phyloP scores from a whole-genome alignment of 257 asterid species.

The Gentiana dahurica region DNA sequence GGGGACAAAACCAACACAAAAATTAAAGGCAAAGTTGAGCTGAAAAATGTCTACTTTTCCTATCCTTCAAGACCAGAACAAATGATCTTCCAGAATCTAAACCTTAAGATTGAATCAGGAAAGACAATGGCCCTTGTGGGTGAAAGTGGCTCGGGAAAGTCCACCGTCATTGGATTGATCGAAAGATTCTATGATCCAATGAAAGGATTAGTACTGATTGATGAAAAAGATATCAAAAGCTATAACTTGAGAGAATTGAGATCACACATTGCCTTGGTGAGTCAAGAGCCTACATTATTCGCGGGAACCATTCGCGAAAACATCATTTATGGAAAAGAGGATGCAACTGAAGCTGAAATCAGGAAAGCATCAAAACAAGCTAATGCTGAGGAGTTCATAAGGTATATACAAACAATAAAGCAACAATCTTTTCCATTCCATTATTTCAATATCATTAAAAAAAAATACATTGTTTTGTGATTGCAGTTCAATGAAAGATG shows the following conservation, averaged over 20 bases:
- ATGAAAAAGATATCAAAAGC: slow-evolving; percentile 39
- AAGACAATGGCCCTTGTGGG: slow-evolving; percentile 60
- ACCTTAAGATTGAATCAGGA: slow-evolving; percentile 48
- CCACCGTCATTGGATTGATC: slow-evolving; percentile 51
- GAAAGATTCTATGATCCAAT: slow-evolving; percentile 72
- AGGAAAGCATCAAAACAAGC: slow-evolving; percentile 49
- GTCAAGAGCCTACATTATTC: slow-evolving; percentile 66
- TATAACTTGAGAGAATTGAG: slow-evolving; percentile 52
- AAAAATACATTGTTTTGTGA: background rate
- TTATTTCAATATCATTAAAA: background rate
- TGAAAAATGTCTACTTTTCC: slow-evolving; percentile 35
- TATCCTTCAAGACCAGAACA: slow-evolving; percentile 69
- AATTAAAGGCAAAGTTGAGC: slow-evolving; percentile 36
- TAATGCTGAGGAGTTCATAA: slow-evolving; percentile 71
- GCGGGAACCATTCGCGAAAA: slow-evolving; percentile 52
- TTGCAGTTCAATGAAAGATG: slow-evolving; percentile 48
- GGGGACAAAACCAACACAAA: slow-evolving; percentile 21
- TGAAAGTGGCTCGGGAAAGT: slow-evolving; percentile 74
- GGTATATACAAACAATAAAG: slow-evolving; percentile 19
- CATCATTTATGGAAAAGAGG: slow-evolving; percentile 43
- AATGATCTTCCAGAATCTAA: slow-evolving; percentile 48
- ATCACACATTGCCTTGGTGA: slow-evolving; percentile 55
- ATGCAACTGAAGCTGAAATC: slow-evolving; percentile 49
- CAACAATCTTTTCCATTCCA: background rate
- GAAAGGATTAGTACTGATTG: slow-evolving; percentile 44